A percentile compares a stretch with the other conserved stretches of the same genome.
Evolutionary conservation across 2,329 filamentous ascomycete genomes (phyloP).

Genomic region (Lasiodiplodia theobromae): DNA sequence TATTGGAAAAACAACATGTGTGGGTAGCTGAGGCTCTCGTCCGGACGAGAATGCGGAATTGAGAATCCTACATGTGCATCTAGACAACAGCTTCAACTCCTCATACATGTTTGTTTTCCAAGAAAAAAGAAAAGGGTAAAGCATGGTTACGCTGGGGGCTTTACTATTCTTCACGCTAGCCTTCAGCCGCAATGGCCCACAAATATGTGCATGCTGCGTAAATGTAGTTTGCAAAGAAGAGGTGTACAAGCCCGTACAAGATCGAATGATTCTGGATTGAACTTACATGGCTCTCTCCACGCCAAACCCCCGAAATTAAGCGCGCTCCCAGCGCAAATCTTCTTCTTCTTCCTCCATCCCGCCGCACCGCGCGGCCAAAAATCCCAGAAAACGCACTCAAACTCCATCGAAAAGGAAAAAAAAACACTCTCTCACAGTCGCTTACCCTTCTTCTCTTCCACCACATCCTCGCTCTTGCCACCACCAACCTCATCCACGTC

Average conservation of each 20-base stretch:
- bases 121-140: too few relatives aligned
- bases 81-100: too few relatives aligned
- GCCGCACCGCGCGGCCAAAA: neutral
- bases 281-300: neutral
- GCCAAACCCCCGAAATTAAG: neutral
- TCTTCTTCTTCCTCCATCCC: neutral
- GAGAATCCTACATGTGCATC: too few relatives aligned
- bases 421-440: neutral
- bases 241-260: neutral
- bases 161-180: too few relatives aligned
- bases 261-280: neutral
- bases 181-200: too few relatives aligned
- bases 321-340: neutral
- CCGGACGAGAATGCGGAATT: too few relatives aligned
- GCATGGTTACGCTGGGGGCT: too few relatives aligned
- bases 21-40: too few relatives aligned
- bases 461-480: neutral
- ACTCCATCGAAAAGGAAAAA: neutral
- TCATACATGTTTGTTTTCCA: too few relatives aligned
- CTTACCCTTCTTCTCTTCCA: neutral
- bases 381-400: neutral
- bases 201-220: too few relatives aligned
- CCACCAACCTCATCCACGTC: neutral
- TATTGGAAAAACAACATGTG: too few relatives aligned
- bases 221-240: too few relatives aligned